These are phyloP conservation scores for Ascochyta fabae DNA, from an alignment of 2,329 filamentous ascomycete species.

Conservation along the genomic window DNA sequence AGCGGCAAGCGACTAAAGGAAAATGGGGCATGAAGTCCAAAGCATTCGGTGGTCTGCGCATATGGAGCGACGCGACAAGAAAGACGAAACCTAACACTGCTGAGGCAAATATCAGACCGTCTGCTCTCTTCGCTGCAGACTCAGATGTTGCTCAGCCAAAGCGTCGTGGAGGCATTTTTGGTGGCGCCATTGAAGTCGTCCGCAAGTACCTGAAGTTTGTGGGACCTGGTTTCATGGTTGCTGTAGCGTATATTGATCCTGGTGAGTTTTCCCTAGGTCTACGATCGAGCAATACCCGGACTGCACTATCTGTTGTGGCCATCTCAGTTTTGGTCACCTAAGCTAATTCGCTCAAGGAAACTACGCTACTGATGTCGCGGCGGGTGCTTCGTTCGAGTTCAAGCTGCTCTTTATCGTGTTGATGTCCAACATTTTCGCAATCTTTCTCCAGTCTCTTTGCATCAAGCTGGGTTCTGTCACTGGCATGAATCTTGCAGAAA, in stretches of 20 bases:
- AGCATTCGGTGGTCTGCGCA: neutral
- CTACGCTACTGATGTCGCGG: slow-evolving; percentile 73
- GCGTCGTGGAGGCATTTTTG: neutral
- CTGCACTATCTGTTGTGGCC: neutral
- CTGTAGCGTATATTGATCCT: slow-evolving; percentile 59
- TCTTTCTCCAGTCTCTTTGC: slow-evolving; percentile 71
- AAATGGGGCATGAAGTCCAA: neutral
- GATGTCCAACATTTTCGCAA: slow-evolving; percentile 73
- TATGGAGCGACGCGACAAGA: neutral
- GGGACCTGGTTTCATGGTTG: slow-evolving; percentile 70
- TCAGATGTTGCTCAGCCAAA: neutral
- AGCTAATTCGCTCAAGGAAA: slow-evolving; percentile 56
- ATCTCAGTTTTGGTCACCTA: neutral
- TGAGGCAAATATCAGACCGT: neutral
- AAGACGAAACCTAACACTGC: neutral
- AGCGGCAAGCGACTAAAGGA: neutral
- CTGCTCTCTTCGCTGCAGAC: slow-evolving; percentile 6
- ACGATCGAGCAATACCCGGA: neutral
- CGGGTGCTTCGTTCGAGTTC: slow-evolving; percentile 70
- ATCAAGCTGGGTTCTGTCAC: slow-evolving; percentile 64
- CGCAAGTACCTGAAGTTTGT: slow-evolving; percentile 64
- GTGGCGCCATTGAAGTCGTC: slow-evolving; percentile 19
- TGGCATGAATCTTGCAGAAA: slow-evolving; percentile 58
- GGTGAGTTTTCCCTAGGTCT: neutral
- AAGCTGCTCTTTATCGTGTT: slow-evolving; percentile 72